Evolutionary conservation across 2,329 filamentous ascomycete genomes (phyloP).

Genomic region (Microsporum ferrugineum): DNA sequence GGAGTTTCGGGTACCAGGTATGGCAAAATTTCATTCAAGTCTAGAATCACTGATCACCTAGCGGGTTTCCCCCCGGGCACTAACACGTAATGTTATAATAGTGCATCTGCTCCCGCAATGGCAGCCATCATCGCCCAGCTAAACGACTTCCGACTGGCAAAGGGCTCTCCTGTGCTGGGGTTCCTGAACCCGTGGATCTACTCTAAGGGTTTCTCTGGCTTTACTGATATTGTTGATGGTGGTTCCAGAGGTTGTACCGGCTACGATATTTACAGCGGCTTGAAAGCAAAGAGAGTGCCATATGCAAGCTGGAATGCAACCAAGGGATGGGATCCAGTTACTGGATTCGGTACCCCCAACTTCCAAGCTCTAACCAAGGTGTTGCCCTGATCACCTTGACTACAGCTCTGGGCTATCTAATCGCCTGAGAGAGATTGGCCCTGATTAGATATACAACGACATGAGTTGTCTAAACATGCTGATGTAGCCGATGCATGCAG

Average conservation of each 20-base stretch:
- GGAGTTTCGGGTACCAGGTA: slow-evolving; percentile 37
- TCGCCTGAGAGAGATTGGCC: not conserved
- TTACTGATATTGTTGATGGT: slow-evolving; percentile 41
- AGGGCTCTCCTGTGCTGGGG: slow-evolving; percentile 44
- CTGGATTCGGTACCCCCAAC: slow-evolving; percentile 31
- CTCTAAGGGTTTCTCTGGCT: slow-evolving; percentile 30
- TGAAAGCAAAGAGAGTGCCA: slow-evolving; percentile 23
- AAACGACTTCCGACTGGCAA: slow-evolving; percentile 50
- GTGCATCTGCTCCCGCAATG: slow-evolving; percentile 51
- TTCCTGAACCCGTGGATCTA: slow-evolving; percentile 55
- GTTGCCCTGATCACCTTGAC: slow-evolving; percentile 6
- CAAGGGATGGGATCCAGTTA: slow-evolving; percentile 41
- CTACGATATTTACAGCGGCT: slow-evolving; percentile 9
- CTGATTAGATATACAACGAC: not conserved
- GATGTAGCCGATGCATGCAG: not conserved
- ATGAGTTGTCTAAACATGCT: not conserved
- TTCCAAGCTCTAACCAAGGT: slow-evolving; percentile 15
- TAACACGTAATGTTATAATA: slow-evolving; percentile 11
- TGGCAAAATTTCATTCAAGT: not conserved
- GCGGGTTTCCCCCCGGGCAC: not conserved
- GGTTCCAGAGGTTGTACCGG: slow-evolving; percentile 38
- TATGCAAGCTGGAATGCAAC: slow-evolving; percentile 43
- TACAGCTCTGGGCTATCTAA: not conserved
- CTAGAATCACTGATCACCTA: not conserved
- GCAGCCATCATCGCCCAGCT: slow-evolving; percentile 53